Base-by-base conservation (phyloP, 202 grass and related monocot species). In the Zoysia matrella region DNA sequence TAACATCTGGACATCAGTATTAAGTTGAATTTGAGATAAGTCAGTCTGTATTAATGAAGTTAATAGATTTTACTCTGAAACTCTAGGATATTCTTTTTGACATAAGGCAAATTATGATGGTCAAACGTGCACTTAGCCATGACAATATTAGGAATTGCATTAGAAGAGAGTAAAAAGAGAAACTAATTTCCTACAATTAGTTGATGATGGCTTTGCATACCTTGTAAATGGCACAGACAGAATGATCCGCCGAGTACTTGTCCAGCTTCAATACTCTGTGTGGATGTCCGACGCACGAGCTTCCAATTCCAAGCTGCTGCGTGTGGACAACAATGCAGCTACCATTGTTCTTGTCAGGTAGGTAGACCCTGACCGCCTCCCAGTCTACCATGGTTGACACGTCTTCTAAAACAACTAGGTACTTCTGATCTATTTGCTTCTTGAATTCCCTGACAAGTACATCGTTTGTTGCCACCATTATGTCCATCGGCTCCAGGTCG, bases 371-470 rank as follows among this genome's bases (percentile, higher is more conserved):
- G 67, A 81, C 46, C 0, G 12, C 5, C 0, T 71, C 42, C 78
- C 78, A 81, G 0, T 39, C 66, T 7, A 6, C 11, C 6, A 11
- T 2, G n/a, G 41, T 71, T 0, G 42, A 42, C 18, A 81, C 1
- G 1, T 61, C 16, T 50, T 81, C 78, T 5, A 81, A 40, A 30
- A 81, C 2, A 1, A 81, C 40, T 47, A 81, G 12, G 69, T 72
- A 81, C 11, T 56, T 82, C 12, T 64, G 8, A 0, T 60, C 0
- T 4, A 80, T 10, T 40, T 71, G 52, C 1, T 58, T 30, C 65
- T 3, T 8, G 6, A 80, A 58, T n/a, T 30, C 22, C 39, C 39
- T 1, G 0, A 61, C 6, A 1, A 80, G 11, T 40, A 1, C 2
- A 0, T 0, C 45, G 16, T 82, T 0, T 0, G 1, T 30, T 4